A percentile compares a stretch with the other conserved stretches of the same genome.
Evolutionary conservation across 805 yeast species (phyloP).

Genomic region (Aciculoconidium aculeatum): DNA sequence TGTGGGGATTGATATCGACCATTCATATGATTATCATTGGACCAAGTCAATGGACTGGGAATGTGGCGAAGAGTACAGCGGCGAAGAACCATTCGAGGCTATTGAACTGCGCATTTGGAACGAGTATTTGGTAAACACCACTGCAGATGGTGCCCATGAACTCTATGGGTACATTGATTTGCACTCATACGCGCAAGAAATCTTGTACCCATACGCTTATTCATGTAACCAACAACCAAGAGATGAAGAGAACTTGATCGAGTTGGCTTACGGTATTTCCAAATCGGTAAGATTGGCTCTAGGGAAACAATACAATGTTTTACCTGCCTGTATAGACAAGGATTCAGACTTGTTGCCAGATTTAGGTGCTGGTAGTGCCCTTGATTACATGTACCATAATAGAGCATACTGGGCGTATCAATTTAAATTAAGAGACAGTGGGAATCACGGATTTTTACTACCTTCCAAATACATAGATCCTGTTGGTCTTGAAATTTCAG

Average conservation of each 20-base stretch:
- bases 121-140: conserved; percentile 29
- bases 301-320: conserved; percentile 62
- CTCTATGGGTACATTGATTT: conserved; percentile 76
- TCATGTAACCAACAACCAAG: conserved; percentile 70
- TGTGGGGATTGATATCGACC: conserved; percentile 82
- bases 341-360: conserved; percentile 71
- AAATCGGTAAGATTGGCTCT: conserved; percentile 61
- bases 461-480: conserved; percentile 68
- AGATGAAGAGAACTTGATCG: conserved; percentile 75
- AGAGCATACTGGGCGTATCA: conserved; percentile 83
- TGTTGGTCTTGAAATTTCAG: conserved; percentile 69
- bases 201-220: conserved; percentile 77
- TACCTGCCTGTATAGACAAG: conserved; percentile 74
- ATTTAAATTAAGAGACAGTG: conserved; percentile 73
- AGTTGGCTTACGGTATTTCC: conserved; percentile 73
- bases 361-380: conserved; percentile 71
- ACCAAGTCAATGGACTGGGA: conserved; percentile 54
- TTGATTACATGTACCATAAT: conserved; percentile 81
- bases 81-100: conserved; percentile 63
- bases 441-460: conserved; percentile 74
- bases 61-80: conserved; percentile 81
- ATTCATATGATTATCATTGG: conserved; percentile 75
- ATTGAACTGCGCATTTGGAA: conserved; percentile 35
- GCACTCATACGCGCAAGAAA: conserved; percentile 81
- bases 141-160: conserved; percentile 45